Percentiles rank a stretch among this genome's conserved stretches.
phyloP scores from a whole-genome alignment of 2,329 filamentous ascomycete species.

The Colletotrichum cuscutae region DNA sequence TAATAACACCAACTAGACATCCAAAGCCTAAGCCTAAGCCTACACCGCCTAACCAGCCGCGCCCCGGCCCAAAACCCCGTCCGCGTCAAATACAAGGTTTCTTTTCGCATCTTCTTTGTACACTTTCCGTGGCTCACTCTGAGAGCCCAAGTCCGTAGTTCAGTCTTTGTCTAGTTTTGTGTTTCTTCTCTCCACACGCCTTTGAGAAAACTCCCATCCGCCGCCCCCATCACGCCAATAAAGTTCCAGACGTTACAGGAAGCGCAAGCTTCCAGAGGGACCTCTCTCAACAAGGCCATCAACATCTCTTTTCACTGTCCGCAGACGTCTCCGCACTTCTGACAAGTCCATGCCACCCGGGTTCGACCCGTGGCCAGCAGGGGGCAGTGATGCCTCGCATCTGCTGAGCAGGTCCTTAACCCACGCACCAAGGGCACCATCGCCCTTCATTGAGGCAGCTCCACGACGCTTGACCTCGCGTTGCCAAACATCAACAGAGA shows the following conservation, averaged over 20 bases:
- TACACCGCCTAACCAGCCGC: slow-evolving; percentile 34
- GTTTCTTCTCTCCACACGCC: neutral
- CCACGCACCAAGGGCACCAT: slow-evolving; percentile 52
- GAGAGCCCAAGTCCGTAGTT: neutral
- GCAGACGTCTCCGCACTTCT: slow-evolving; percentile 55
- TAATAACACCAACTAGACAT: slow-evolving; percentile 24
- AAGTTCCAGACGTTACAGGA: slow-evolving; percentile 48
- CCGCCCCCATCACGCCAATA: neutral
- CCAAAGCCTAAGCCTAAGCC: slow-evolving; percentile 25
- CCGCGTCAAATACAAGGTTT: slow-evolving; percentile 20
- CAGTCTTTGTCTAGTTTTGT: slow-evolving; percentile 22
- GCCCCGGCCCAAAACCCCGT: slow-evolving; percentile 24
- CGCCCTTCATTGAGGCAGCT: slow-evolving; percentile 49
- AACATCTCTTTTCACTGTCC: slow-evolving; percentile 55
- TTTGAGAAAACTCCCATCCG: neutral
- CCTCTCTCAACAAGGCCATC: slow-evolving; percentile 55
- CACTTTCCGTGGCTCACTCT: neutral
- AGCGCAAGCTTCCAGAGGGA: slow-evolving; percentile 56
- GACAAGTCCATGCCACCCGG: slow-evolving; percentile 56
- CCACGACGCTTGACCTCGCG: slow-evolving; percentile 60
- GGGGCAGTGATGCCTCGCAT: slow-evolving; percentile 58
- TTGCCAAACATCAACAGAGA: slow-evolving; percentile 60
- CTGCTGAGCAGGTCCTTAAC: slow-evolving; percentile 61
- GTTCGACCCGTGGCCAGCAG: slow-evolving; percentile 52
- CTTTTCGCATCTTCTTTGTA: slow-evolving; percentile 31